Percentiles rank a stretch among this genome's conserved stretches.
Evolutionary conservation across 2,329 filamentous ascomycete species (phyloP).

Genomic region (Apiospora hydei): DNA sequence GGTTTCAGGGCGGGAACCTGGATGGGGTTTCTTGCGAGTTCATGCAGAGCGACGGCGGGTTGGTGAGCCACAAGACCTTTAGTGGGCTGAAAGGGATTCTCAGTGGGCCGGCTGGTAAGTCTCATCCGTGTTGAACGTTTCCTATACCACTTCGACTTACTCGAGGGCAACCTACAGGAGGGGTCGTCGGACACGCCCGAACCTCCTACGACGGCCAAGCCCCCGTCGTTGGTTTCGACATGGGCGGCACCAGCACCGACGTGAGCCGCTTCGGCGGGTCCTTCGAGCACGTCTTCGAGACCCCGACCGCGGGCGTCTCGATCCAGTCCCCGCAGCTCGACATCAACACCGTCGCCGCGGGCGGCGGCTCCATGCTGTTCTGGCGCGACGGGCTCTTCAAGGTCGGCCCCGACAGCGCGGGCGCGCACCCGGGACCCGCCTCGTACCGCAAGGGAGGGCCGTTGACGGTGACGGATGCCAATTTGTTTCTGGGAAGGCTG

Average conservation of each 20-base stretch:
- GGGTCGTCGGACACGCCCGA: conserved; percentile 77
- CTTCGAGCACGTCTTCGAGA: conserved; percentile 46
- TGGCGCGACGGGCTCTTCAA: conserved; percentile 77
- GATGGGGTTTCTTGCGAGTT: conserved; percentile 38
- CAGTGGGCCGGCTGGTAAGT: conserved; percentile 72
- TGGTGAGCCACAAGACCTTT: conserved; percentile 66
- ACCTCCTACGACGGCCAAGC: conserved; percentile 68
- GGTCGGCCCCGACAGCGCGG: conserved; percentile 77
- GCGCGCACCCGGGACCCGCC: conserved; percentile 72
- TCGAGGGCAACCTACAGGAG: conserved; percentile 49
- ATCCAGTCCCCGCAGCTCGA: conserved; percentile 83
- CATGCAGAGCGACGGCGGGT: conserved; percentile 48
- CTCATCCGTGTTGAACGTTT: not conserved
- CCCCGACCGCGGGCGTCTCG: conserved; percentile 68
- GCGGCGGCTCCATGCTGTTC: conserved; percentile 74
- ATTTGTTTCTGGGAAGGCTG: conserved; percentile 69
- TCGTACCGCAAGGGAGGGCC: conserved; percentile 79
- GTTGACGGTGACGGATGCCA: conserved; percentile 76
- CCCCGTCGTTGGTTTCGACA: conserved; percentile 81
- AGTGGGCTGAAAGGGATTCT: conserved; percentile 74
- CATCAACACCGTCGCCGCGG: conserved; percentile 80
- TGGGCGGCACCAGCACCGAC: conserved; percentile 78
- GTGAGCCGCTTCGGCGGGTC: conserved; percentile 69
- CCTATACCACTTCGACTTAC: no score
- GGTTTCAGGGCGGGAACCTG: conserved; percentile 30